Evolutionary conservation across 192 early-diverging fungal genomes (phyloP).

Genomic region (Mortierella claussenii): DNA sequence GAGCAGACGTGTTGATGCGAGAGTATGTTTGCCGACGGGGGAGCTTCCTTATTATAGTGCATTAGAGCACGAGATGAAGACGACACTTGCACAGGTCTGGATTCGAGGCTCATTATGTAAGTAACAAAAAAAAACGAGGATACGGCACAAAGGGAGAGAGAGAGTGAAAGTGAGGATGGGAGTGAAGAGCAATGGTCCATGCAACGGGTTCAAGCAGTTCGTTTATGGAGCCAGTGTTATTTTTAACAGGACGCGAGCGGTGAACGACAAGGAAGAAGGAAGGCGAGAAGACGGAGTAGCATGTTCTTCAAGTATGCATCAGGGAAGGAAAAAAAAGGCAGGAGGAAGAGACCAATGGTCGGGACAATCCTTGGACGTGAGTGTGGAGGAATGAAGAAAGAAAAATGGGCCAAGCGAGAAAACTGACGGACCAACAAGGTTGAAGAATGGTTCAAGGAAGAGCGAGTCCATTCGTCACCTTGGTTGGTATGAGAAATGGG

Average conservation of each 20-base stretch:
- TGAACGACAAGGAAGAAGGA: too few species aligned
- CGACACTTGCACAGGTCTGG: neutral
- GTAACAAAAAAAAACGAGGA: neutral
- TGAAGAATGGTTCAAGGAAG: too few species aligned
- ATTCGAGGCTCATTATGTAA: conserved; percentile 6
- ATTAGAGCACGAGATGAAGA: neutral
- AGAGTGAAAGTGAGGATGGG: neutral
- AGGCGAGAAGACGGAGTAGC: conserved; percentile 7
- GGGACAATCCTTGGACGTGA: too few species aligned
- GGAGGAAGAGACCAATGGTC: neutral
- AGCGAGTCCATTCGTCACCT: too few species aligned
- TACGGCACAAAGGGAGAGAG: neutral
- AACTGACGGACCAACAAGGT: too few species aligned
- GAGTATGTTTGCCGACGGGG: neutral
- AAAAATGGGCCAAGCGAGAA: too few species aligned
- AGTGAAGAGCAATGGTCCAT: conserved; percentile 1
- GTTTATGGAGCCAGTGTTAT: neutral
- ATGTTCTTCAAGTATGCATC: neutral
- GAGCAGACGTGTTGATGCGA: conserved; percentile 11
- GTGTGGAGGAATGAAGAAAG: too few species aligned
- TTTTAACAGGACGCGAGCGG: conserved; percentile 11
- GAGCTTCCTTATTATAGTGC: neutral
- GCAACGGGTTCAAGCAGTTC: neutral
- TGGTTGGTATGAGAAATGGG: too few species aligned
- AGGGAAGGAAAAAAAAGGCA: conserved; percentile 1